These are phyloP conservation scores for Chlorella sp. DNA, from an alignment of 139 green algal genomes.

Conservation along the genomic window DNA sequence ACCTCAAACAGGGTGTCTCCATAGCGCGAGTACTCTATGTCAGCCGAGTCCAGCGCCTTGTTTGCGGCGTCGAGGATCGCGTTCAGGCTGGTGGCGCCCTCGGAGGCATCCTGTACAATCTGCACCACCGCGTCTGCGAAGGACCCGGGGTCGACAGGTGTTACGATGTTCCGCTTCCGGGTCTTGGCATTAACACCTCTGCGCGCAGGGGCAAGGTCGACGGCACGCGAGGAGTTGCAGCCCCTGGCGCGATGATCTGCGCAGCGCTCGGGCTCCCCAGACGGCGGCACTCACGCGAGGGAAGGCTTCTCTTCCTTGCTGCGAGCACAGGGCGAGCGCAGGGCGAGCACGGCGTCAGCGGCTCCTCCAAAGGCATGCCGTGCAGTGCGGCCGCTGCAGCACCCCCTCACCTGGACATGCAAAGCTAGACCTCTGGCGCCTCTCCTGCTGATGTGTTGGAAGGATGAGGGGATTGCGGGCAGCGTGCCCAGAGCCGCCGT, in stretches of 20 bases:
- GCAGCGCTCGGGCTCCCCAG: no score
- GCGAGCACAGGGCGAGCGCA: conserved; percentile 1
- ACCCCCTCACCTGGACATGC: conserved; percentile 4
- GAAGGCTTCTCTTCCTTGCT: conserved; percentile 86
- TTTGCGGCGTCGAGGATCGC: conserved; percentile 64
- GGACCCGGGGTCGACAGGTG: conserved; percentile 85
- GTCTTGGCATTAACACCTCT: conserved; percentile 92
- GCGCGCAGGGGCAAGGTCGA: conserved; percentile 7
- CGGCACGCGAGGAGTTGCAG: not conserved
- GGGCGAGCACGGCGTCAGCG: not conserved
- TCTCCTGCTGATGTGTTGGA: no score
- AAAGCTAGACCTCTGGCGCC: no score
- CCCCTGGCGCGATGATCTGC: not conserved
- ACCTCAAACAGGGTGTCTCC: conserved; percentile 95
- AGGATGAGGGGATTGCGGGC: no score
- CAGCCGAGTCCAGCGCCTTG: conserved; percentile 68
- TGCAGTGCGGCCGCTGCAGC: not conserved
- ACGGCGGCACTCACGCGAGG: conserved; percentile 67
- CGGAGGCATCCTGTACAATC: conserved; percentile 67
- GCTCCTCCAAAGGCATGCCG: not conserved
- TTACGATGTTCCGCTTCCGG: conserved; percentile 93
- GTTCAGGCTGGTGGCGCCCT: conserved; percentile 57
- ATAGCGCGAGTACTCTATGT: conserved; percentile 93
- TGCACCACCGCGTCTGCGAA: conserved; percentile 87
- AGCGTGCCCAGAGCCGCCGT: no score